Evolutionary conservation across 164 flowering plant species (phyloP).

Genomic region (Annona cherimola): DNA sequence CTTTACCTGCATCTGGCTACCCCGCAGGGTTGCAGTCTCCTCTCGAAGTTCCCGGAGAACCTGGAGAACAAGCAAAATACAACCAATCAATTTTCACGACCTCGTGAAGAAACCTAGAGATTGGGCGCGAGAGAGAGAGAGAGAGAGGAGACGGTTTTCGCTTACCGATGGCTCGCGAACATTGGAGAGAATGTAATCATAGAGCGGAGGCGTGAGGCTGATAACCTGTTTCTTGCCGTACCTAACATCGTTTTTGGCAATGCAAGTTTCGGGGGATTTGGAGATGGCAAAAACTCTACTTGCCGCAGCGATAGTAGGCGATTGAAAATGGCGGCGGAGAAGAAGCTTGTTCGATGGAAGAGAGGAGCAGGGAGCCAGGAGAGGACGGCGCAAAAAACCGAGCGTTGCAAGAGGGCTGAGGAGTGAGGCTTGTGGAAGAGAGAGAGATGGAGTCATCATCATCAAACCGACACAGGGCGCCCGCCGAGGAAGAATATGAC

Average conservation of each 20-base stretch:
- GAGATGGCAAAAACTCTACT: not conserved
- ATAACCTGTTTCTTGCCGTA: slow-evolving; percentile 30
- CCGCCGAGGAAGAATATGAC: no score
- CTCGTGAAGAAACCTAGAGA: not conserved
- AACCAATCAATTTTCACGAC: not conserved
- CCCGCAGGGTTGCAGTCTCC: slow-evolving; percentile 72
- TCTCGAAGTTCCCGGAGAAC: slow-evolving; percentile 52
- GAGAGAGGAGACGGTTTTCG: not conserved
- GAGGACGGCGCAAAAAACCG: no score
- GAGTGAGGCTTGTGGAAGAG: no score
- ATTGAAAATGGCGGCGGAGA: no score
- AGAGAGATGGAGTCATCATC: no score
- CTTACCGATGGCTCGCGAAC: slow-evolving; percentile 32
- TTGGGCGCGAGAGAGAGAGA: not conserved
- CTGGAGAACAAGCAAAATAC: slow-evolving; percentile 10
- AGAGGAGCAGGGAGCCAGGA: no score
- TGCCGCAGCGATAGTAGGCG: no score
- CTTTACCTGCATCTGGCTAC: slow-evolving; percentile 36
- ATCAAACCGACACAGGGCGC: no score
- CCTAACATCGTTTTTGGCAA: slow-evolving; percentile 13
- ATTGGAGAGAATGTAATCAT: slow-evolving; percentile 26
- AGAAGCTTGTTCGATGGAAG: no score
- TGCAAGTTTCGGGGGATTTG: not conserved
- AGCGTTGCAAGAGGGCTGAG: no score
- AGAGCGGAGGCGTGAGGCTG: slow-evolving; percentile 29